Percentiles rank a stretch among this genome's conserved stretches.
phyloP scores from a whole-genome alignment of 2,329 filamentous ascomycete genomes.

The Colletotrichum nymphaeae region DNA sequence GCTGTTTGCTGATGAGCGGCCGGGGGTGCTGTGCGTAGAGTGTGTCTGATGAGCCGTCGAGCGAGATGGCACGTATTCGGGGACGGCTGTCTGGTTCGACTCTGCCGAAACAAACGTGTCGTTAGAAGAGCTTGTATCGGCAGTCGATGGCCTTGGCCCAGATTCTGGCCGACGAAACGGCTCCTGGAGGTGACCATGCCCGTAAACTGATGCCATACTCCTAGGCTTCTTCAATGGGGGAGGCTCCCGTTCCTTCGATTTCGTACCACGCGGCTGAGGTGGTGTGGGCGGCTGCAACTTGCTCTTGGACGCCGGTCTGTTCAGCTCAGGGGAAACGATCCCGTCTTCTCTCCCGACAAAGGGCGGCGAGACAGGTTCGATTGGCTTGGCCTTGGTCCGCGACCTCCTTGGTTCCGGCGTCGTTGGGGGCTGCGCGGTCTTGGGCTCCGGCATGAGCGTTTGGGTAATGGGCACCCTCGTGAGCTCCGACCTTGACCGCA shows the following conservation, averaged over 20 bases:
- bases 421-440: background rate
- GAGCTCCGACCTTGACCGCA: background rate
- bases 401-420: slow-evolving; percentile 26
- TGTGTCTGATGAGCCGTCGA: slow-evolving; percentile 3
- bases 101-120: slow-evolving; percentile 45
- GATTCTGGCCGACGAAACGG: background rate
- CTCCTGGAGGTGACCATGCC: background rate
- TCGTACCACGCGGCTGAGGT: slow-evolving; percentile 46
- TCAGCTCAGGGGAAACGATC: slow-evolving; percentile 48
- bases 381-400: slow-evolving; percentile 12
- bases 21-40: slow-evolving; percentile 15
- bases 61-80: background rate
- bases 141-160: slow-evolving; percentile 36
- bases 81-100: slow-evolving; percentile 37
- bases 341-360: slow-evolving; percentile 37
- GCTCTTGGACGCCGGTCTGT: slow-evolving; percentile 39
- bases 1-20: slow-evolving; percentile 38
- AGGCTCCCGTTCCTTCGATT: background rate
- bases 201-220: slow-evolving; percentile 16
- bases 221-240: background rate
- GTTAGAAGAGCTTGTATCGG: slow-evolving; percentile 38
- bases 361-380: slow-evolving; percentile 36
- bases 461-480: background rate
- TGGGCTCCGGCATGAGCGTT: background rate
- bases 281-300: slow-evolving; percentile 48